These are phyloP conservation scores for Gentiana straminea DNA, from an alignment of 257 asterid genomes.

Conservation along the genomic window DNA sequence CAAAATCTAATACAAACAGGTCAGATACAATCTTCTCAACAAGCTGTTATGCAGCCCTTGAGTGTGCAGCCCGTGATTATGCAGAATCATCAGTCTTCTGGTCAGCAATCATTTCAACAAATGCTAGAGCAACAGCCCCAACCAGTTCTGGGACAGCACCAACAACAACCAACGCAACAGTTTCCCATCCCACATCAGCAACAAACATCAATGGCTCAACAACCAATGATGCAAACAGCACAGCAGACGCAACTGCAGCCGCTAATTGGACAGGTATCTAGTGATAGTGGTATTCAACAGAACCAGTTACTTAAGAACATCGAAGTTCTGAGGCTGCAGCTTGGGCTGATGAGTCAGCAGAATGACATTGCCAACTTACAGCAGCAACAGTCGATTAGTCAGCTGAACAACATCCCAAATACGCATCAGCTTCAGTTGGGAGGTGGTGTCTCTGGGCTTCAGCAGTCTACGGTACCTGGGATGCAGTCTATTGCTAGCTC, in stretches of 20 bases:
- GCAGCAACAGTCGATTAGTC: conserved; percentile 67
- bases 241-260: conserved; percentile 63
- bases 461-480: conserved; percentile 79
- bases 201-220: conserved; percentile 50
- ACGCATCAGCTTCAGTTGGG: conserved; percentile 74
- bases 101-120: conserved; percentile 65
- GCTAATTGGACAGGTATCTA: conserved; percentile 59
- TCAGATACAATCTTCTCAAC: conserved; percentile 85
- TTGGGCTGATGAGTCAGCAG: conserved; percentile 76
- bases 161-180: conserved; percentile 34
- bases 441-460: conserved; percentile 59
- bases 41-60: conserved; percentile 69
- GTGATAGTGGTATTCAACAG: conserved; percentile 55
- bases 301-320: conserved; percentile 57
- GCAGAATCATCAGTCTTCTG: conserved; percentile 60
- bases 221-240: conserved; percentile 38
- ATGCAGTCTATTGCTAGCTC: conserved; percentile 50
- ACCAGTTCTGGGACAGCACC: conserved; percentile 74
- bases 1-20: conserved; percentile 59
- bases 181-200: conserved; percentile 51
- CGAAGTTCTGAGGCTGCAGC: conserved; percentile 63
- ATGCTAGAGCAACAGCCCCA: conserved; percentile 79
- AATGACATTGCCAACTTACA: conserved; percentile 52
- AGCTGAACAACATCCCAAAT: conserved; percentile 57
- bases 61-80: conserved; percentile 58